Percentiles rank a stretch among this genome's conserved stretches.
phyloP scores from a whole-genome alignment of 2,329 filamentous ascomycete genomes.

The Sodiomyces alkalinus region DNA sequence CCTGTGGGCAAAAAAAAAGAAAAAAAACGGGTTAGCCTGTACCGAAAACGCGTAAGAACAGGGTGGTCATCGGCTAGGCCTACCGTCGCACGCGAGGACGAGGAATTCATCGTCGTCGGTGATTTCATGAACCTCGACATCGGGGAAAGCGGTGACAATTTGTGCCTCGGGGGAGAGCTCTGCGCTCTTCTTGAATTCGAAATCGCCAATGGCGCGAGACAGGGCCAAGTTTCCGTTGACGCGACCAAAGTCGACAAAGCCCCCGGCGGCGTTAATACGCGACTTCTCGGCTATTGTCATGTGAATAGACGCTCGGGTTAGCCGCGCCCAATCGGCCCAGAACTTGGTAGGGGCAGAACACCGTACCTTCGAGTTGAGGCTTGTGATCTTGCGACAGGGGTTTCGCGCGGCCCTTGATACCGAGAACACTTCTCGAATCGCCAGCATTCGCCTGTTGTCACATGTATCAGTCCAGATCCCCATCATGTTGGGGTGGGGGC shows the following conservation, averaged over 20 bases:
- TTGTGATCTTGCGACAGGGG: slow-evolving; percentile 99
- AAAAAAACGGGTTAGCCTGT: slow-evolving; percentile 1
- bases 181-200: slow-evolving; percentile 99
- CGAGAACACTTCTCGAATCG: slow-evolving; percentile 87
- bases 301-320: slow-evolving; percentile 10
- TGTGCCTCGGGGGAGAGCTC: slow-evolving; percentile 96
- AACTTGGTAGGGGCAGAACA: background rate
- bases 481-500: slow-evolving; percentile 1
- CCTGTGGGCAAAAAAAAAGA: slow-evolving; percentile 36
- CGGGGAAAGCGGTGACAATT: slow-evolving; percentile 93
- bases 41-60: background rate
- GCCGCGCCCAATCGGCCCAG: background rate
- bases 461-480: slow-evolving; percentile 4
- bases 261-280: slow-evolving; percentile 85
- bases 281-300: slow-evolving; percentile 95
- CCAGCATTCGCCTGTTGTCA: slow-evolving; percentile 76
- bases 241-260: slow-evolving; percentile 95
- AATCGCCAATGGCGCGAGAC: slow-evolving; percentile 94
- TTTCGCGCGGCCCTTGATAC: slow-evolving; percentile 93
- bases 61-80: too few species aligned
- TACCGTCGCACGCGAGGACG: slow-evolving; percentile 85
- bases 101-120: slow-evolving; percentile 91
- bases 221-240: slow-evolving; percentile 96
- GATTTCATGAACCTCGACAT: slow-evolving; percentile 83
- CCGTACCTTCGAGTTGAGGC: slow-evolving; percentile 85